Percentiles rank a stretch among this genome's conserved stretches.
phyloP scores from a whole-genome alignment of 805 yeast species.

The Candida odintsovae region DNA sequence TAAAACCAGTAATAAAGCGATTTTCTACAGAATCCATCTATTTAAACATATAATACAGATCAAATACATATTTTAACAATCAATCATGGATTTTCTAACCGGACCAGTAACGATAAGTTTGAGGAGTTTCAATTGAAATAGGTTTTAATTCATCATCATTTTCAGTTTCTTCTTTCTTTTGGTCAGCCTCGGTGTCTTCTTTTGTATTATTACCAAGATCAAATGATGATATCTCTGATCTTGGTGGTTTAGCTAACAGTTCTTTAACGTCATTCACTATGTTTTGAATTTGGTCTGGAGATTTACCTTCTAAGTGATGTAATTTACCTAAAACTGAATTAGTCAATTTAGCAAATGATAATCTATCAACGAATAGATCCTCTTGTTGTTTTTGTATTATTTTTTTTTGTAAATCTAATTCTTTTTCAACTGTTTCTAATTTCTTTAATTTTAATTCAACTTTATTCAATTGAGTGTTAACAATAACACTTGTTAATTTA shows the following conservation, averaged over 20 bases:
- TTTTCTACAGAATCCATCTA: no score
- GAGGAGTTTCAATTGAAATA: conserved; percentile 55
- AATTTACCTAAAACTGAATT: conserved; percentile 43
- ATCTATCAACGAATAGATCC: conserved; percentile 57
- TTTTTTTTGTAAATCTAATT: conserved; percentile 59
- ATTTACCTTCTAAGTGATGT: conserved; percentile 28
- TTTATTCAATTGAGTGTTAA: conserved; percentile 58
- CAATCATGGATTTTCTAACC: conserved; percentile 26
- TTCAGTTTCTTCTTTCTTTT: conserved; percentile 13
- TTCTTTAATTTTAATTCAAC: conserved; percentile 58
- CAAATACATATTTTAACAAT: background rate
- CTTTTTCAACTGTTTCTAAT: conserved; percentile 56
- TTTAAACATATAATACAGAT: background rate
- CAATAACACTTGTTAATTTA: conserved; percentile 47
- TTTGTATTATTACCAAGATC: conserved; percentile 18
- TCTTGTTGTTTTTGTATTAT: conserved; percentile 57
- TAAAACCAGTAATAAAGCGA: no score
- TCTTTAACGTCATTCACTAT: conserved; percentile 22
- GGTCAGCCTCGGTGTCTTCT: conserved; percentile 8
- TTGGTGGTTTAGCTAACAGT: conserved; percentile 26
- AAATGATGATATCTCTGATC: conserved; percentile 21
- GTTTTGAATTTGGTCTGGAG: conserved; percentile 7
- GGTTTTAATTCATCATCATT: conserved; percentile 41
- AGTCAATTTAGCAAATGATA: conserved; percentile 60
- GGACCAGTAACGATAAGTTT: conserved; percentile 61